phyloP scores from a whole-genome alignment of 2,329 filamentous ascomycete genomes.

The Sclerotinia spermophila region DNA sequence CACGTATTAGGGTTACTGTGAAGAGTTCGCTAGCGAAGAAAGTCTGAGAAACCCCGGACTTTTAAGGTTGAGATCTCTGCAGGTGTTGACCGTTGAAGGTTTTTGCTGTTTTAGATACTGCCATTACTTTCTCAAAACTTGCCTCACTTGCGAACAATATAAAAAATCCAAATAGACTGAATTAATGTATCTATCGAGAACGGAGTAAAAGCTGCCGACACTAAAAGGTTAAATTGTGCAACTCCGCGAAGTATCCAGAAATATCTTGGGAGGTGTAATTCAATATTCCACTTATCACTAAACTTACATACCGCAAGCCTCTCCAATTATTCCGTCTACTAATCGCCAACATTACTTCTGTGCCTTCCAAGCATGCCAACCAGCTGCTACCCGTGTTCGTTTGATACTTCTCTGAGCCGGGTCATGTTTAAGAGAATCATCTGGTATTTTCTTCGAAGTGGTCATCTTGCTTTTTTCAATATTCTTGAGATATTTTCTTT shows the following conservation, averaged over 20 bases:
- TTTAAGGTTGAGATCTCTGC: background rate
- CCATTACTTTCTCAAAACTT: background rate
- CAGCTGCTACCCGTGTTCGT: conserved; percentile 3
- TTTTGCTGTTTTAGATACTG: background rate
- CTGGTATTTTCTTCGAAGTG: background rate
- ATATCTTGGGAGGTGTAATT: background rate
- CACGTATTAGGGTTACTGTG: background rate
- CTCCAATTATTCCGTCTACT: background rate
- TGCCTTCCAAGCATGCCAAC: conserved; percentile 12
- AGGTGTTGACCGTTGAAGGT: background rate
- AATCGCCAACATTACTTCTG: background rate
- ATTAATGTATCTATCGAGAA: background rate
- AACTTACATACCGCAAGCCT: background rate
- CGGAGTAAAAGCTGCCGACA: too few species aligned
- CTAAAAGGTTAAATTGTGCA: background rate
- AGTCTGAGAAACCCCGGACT: background rate
- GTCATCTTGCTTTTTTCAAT: background rate
- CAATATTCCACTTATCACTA: background rate
- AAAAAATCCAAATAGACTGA: too few species aligned
- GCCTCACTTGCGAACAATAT: background rate
- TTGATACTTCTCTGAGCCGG: conserved; percentile 1
- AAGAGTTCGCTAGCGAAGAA: too few species aligned
- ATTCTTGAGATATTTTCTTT: background rate
- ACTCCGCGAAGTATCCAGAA: background rate
- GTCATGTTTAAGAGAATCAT: background rate